A percentile compares a stretch with the other conserved stretches of the same genome.
These are phyloP conservation scores for Eucalyptus melliodora DNA, from an alignment of 345 rosid species.

Conservation along the genomic window DNA sequence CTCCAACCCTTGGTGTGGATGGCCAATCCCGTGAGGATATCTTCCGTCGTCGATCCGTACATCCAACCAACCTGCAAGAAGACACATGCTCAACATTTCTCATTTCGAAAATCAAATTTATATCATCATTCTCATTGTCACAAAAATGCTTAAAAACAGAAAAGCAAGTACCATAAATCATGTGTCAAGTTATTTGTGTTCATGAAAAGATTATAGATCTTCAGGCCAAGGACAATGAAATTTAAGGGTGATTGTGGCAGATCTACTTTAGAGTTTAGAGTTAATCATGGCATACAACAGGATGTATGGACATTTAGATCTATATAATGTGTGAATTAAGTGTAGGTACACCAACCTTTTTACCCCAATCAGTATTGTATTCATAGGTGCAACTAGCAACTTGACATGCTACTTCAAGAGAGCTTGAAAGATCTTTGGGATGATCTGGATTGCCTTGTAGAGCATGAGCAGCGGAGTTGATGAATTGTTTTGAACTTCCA, in stretches of 20 bases:
- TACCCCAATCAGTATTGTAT: slow-evolving; percentile 38
- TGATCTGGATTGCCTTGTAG: slow-evolving; percentile 16
- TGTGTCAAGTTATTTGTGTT: background rate
- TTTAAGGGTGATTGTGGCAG: background rate
- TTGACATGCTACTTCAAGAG: slow-evolving; percentile 17
- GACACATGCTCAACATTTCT: background rate
- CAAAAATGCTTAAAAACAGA: background rate
- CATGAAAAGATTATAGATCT: background rate
- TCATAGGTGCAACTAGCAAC: slow-evolving; percentile 41
- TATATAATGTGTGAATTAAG: background rate
- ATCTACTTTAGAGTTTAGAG: background rate
- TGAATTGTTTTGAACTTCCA: slow-evolving; percentile 39
- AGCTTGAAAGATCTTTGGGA: background rate
- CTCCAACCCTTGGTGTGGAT: slow-evolving; percentile 53
- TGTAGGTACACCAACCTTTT: slow-evolving; percentile 13
- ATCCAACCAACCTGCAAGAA: slow-evolving; percentile 37
- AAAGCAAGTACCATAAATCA: background rate
- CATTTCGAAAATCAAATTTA: background rate
- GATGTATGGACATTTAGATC: background rate
- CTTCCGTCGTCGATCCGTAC: slow-evolving; percentile 55
- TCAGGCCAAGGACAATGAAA: background rate
- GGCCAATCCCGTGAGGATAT: slow-evolving; percentile 28
- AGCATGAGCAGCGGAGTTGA: slow-evolving; percentile 16
- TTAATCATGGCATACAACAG: background rate
- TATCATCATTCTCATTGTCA: background rate